These are phyloP conservation scores for Malus hybrid DNA, from an alignment of 331 rosid species.

Conservation along the genomic window DNA sequence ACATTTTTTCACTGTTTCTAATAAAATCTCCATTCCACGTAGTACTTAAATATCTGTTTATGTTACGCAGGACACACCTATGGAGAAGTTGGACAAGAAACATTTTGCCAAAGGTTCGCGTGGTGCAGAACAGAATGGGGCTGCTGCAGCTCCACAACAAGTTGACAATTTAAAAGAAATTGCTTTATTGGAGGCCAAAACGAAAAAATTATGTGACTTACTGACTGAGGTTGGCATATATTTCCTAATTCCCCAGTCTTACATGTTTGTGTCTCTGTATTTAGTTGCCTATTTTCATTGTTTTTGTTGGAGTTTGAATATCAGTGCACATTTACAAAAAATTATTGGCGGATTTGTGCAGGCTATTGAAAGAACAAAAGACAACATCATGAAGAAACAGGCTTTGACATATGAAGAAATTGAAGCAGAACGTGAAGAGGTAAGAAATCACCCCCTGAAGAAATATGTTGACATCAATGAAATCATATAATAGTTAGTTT, in stretches of 20 bases:
- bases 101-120: slow-evolving; percentile 72
- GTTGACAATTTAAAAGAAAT: slow-evolving; percentile 60
- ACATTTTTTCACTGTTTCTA: neutral
- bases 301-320: neutral
- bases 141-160: slow-evolving; percentile 36
- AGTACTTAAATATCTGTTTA: slow-evolving; percentile 4
- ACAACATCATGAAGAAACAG: slow-evolving; percentile 90
- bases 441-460: slow-evolving; percentile 20
- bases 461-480: neutral
- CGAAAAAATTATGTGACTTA: slow-evolving; percentile 57
- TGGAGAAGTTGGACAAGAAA: slow-evolving; percentile 81
- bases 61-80: slow-evolving; percentile 63
- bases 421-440: slow-evolving; percentile 97
- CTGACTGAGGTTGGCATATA: slow-evolving; percentile 59
- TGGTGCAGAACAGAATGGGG: slow-evolving; percentile 42
- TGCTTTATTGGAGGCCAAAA: slow-evolving; percentile 71
- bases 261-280: neutral
- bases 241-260: neutral
- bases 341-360: slow-evolving; percentile 22
- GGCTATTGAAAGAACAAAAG: slow-evolving; percentile 79
- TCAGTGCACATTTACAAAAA: neutral
- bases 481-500: neutral
- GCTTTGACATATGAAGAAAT: slow-evolving; percentile 93
- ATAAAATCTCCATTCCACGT: neutral
- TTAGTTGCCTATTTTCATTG: neutral